Evolutionary conservation across 179 eudicot species (phyloP), one percentile per base, ranked within the genome.

Genomic region (Spinacia oleracea): DNA sequence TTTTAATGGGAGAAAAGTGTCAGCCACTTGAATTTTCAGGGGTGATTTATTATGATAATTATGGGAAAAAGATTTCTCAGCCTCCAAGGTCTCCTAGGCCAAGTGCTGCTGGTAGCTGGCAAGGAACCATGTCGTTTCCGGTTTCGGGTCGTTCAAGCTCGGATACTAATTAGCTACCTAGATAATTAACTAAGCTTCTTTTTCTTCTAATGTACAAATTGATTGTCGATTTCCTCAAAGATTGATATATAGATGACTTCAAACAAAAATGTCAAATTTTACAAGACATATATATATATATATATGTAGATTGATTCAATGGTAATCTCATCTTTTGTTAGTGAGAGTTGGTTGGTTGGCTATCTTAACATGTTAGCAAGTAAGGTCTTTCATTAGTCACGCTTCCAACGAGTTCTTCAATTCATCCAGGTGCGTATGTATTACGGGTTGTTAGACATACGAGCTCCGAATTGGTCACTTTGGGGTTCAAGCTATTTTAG

Each of bases 1-100:
- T 91, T 6, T 50, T 89, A 78, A 89, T 91, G 93, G 95, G 95
- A 0, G 93, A 91, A 70, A 91, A 87, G 79, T 91, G 95, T 69
- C 95, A 89, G 72, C 95, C 93, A 23, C 89, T 84, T 20, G 90
- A 88, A 59, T 89, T 88, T 79, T 87, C 91, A 0, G 95, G 95
- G 16, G 95, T 86, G 8, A 88, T 91, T 59, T 89, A 87, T 75
- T 91, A 91, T 66, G 91, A 91, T 84, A 83, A 73, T 56, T 66
- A 34, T 55, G 93, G 91, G 6, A 83, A 83, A 21, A 80, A 81
- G 48, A 75, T 86, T 18, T 59, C 89, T 42, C 91, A 91, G 72
- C 72, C 89, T 23, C 92, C 91, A 1, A 87, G 86, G 68, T 88
- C 96, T 25, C 93, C 93, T 0, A 83, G 90, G 69, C 73, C 82